Evolutionary conservation across 1,139 yeast genomes (phyloP).

Genomic region (Blastobotrys serpentis): DNA sequence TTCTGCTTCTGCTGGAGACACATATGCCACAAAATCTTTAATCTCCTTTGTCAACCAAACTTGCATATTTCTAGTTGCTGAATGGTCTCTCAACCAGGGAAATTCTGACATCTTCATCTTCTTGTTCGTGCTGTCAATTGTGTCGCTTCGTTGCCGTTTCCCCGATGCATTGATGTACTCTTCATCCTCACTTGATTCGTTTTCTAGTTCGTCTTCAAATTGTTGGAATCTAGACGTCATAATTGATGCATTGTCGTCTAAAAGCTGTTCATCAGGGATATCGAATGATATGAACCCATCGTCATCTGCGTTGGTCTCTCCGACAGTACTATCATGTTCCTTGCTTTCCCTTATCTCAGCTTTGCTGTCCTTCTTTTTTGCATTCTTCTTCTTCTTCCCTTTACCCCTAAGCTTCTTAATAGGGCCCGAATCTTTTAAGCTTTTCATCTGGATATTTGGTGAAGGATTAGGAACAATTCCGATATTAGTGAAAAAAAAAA

Average conservation of each 20-base stretch:
- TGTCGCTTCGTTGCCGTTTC: constrained; percentile 12
- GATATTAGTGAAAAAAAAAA: constrained; percentile 1
- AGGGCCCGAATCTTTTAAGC: neutral
- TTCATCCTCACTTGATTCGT: constrained; percentile 21
- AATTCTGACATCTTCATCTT: constrained; percentile 43
- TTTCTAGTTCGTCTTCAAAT: constrained; percentile 27
- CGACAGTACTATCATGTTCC: no score
- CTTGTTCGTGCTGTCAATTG: constrained; percentile 24
- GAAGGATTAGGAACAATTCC: neutral
- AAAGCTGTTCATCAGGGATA: constrained; percentile 25
- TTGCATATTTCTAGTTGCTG: constrained; percentile 68
- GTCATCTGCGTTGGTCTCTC: no score
- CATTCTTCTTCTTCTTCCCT: neutral
- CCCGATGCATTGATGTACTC: constrained; percentile 20
- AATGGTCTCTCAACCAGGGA: constrained; percentile 85
- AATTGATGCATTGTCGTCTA: constrained; percentile 27
- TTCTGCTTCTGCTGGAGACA: constrained; percentile 81
- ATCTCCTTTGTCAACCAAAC: constrained; percentile 90
- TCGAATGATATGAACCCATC: constrained; percentile 37
- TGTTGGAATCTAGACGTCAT: constrained; percentile 26
- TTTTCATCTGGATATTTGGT: neutral
- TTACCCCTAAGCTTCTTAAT: neutral
- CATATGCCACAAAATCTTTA: constrained; percentile 78
- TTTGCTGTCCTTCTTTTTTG: neutral
- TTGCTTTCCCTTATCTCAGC: no score